These are phyloP conservation scores for Funneliformis geosporum DNA, from an alignment of 192 early-diverging fungal species.

Conservation along the genomic window DNA sequence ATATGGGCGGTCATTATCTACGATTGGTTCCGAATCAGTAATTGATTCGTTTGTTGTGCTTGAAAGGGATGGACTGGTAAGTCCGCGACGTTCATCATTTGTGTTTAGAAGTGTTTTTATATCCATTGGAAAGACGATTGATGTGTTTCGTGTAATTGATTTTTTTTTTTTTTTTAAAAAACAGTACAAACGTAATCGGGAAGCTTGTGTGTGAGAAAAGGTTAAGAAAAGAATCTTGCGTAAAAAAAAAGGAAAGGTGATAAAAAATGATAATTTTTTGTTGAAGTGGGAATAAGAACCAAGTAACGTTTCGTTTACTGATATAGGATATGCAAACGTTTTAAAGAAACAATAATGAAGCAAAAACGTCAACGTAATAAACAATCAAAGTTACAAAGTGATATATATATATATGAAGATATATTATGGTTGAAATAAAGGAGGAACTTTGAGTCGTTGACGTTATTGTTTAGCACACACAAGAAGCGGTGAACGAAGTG, in stretches of 20 bases:
- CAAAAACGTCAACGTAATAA: not conserved
- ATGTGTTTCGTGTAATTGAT: not conserved
- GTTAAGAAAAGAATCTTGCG: too few relatives aligned
- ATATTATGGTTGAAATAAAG: not conserved
- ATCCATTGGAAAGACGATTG: not conserved
- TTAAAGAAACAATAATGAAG: constrained; percentile 11
- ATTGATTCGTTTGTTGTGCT: not conserved
- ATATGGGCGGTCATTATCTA: constrained; percentile 42
- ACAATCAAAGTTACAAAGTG: not conserved
- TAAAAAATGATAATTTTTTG: not conserved
- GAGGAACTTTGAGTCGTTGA: constrained; percentile 14
- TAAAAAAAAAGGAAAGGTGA: constrained; percentile 1
- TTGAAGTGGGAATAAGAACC: not conserved
- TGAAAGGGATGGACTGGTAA: not conserved
- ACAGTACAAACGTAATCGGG: not conserved
- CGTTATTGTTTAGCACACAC: constrained; percentile 17
- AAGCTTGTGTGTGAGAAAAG: not conserved
- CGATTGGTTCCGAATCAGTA: constrained; percentile 10
- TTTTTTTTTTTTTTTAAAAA: not conserved
- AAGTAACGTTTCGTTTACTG: not conserved
- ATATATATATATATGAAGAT: not conserved
- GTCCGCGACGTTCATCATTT: constrained; percentile 3
- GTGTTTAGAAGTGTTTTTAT: not conserved
- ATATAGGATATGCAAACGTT: not conserved
- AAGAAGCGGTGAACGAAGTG: not conserved